Conservation (phyloP, 345 rosid genomes). For the Gossypium turneri region DNA sequence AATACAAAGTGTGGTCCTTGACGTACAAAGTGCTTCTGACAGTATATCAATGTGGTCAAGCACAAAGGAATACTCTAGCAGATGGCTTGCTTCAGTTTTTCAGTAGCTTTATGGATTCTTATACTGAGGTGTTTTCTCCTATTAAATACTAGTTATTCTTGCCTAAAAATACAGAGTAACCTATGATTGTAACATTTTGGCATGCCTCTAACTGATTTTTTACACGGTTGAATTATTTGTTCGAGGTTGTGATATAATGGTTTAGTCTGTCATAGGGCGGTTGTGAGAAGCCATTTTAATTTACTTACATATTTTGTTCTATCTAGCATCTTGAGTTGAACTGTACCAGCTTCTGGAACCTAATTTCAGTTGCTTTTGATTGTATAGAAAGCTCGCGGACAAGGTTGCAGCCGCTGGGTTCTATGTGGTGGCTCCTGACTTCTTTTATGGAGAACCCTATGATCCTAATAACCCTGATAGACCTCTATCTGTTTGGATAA, state of each 20-base stretch:
- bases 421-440: conserved; percentile 68
- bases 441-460: conserved; percentile 59
- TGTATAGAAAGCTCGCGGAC: conserved; percentile 65
- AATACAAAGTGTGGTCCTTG: too few species aligned
- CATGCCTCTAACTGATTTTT: not conserved
- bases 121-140: too few species aligned
- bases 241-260: not conserved
- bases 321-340: not conserved
- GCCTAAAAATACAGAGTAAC: not conserved
- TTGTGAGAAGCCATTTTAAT: not conserved
- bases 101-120: too few species aligned
- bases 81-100: too few species aligned
- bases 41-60: too few species aligned
- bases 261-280: not conserved
- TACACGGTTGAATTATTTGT: not conserved
- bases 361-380: conserved; percentile 18
- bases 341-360: not conserved
- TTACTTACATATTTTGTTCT: not conserved
- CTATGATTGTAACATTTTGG: not conserved
- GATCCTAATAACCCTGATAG: conserved; percentile 36
- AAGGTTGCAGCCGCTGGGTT: conserved; percentile 73
- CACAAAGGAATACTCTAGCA: too few species aligned
- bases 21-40: too few species aligned
- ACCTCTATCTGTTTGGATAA: conserved; percentile 51
- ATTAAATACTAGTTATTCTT: not conserved